A percentile compares a stretch with the other conserved stretches of the same genome.
phyloP scores from a whole-genome alignment of 202 grass and related monocot genomes.

The Elaeis oleifera region DNA sequence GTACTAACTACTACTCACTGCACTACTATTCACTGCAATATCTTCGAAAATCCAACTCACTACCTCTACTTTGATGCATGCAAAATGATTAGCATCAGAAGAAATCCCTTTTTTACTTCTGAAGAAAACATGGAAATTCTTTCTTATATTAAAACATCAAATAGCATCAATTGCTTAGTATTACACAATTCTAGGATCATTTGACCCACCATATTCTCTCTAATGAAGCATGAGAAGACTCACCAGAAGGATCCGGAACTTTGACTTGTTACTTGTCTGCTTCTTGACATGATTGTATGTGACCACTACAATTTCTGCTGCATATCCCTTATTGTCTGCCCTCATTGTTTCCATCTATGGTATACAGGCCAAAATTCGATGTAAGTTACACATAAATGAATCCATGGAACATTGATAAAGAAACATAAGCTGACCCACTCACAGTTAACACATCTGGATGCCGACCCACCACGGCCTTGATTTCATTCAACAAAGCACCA shows the following conservation, averaged over 20 bases:
- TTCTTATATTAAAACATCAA: too few species aligned
- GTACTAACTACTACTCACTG: too few species aligned
- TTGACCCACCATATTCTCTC: too few species aligned
- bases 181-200: too few species aligned
- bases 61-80: too few species aligned
- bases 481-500: constrained; percentile 53
- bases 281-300: constrained; percentile 62
- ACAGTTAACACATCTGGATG: constrained; percentile 64
- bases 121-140: too few species aligned
- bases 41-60: too few species aligned
- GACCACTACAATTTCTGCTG: constrained; percentile 54
- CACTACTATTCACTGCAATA: too few species aligned
- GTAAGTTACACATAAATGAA: not conserved
- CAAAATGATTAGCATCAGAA: too few species aligned
- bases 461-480: constrained; percentile 51
- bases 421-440: constrained; percentile 31
- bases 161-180: too few species aligned
- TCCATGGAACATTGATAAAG: not conserved
- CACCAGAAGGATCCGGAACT: constrained; percentile 76
- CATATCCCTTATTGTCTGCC: constrained; percentile 65
- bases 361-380: constrained; percentile 2
- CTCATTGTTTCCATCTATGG: constrained; percentile 69
- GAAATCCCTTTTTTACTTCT: too few species aligned
- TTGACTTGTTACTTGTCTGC: constrained; percentile 29
- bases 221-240: constrained; percentile 25